Conservation (phyloP, 2,329 filamentous ascomycete species). For the Fusarium scirpi region DNA sequence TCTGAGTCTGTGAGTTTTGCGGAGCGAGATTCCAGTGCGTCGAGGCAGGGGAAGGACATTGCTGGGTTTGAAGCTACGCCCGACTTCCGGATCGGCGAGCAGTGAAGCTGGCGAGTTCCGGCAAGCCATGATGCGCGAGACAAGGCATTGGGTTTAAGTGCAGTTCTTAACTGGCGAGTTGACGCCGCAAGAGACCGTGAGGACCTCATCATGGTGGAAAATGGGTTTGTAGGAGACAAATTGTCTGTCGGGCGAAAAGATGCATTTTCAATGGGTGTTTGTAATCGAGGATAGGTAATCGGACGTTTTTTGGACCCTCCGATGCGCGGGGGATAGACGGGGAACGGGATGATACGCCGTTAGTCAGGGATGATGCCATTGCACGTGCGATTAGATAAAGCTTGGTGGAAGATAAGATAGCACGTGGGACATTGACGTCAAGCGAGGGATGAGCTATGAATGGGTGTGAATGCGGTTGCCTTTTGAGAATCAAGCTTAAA, state of each 20-base stretch:
- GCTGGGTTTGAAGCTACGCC: conserved; percentile 78
- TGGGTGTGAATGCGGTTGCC: conserved; percentile 32
- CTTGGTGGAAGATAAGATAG: conserved; percentile 24
- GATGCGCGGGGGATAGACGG: conserved; percentile 31
- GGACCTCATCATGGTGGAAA: conserved; percentile 43
- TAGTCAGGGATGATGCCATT: conserved; percentile 44
- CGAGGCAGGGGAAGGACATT: conserved; percentile 90
- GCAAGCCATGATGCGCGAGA: conserved; percentile 13
- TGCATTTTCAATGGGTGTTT: conserved; percentile 38
- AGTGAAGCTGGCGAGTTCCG: conserved; percentile 42
- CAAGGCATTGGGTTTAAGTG: conserved; percentile 1
- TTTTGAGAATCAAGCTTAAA: conserved; percentile 25
- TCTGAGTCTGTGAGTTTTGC: conserved; percentile 72
- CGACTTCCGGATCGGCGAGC: conserved; percentile 40
- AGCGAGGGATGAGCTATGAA: neutral
- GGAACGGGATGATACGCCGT: conserved; percentile 28
- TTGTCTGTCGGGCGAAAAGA: neutral
- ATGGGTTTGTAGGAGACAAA: neutral
- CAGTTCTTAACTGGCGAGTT: conserved; percentile 33
- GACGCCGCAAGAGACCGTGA: conserved; percentile 38
- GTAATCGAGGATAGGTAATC: conserved; percentile 34
- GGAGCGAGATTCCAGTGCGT: conserved; percentile 83
- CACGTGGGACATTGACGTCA: conserved; percentile 37
- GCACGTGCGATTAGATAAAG: conserved; percentile 42
- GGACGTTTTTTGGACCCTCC: conserved; percentile 27